phyloP scores from a whole-genome alignment of 352 stramenopile species.

The Globisporangium alternatum region DNA sequence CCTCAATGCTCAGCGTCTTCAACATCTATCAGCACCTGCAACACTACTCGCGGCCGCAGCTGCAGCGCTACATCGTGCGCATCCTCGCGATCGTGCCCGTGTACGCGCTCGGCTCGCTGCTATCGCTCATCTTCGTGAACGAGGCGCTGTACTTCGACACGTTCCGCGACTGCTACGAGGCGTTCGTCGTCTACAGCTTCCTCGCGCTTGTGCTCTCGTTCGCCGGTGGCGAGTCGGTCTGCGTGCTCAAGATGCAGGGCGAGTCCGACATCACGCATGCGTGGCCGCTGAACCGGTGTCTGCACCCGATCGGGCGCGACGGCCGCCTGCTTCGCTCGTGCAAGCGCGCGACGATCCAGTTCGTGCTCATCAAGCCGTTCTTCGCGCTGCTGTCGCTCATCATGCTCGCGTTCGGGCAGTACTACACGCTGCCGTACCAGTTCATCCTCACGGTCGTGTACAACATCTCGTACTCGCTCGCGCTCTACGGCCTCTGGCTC shows the following conservation, averaged over 20 bases:
- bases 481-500: conserved; percentile 88
- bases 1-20: conserved; percentile 63
- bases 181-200: conserved; percentile 93
- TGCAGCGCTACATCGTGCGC: conserved; percentile 88
- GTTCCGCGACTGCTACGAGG: conserved; percentile 90
- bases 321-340: conserved; percentile 80
- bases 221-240: conserved; percentile 84
- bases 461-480: conserved; percentile 89
- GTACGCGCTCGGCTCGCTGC: conserved; percentile 79
- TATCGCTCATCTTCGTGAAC: conserved; percentile 81
- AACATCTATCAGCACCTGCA: conserved; percentile 88
- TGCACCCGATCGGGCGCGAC: conserved; percentile 76
- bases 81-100: conserved; percentile 87
- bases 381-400: conserved; percentile 85
- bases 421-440: conserved; percentile 80
- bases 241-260: conserved; percentile 85
- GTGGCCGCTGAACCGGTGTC: conserved; percentile 74
- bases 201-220: conserved; percentile 89
- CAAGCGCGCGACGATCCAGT: conserved; percentile 91
- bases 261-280: conserved; percentile 78
- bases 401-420: conserved; percentile 73
- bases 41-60: conserved; percentile 75
- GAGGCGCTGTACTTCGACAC: conserved; percentile 84
- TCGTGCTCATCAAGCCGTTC: conserved; percentile 90
- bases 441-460: conserved; percentile 85